Evolutionary conservation across 2,329 filamentous ascomycete species (phyloP).

Genomic region (Ploettnerulaceae sp.): DNA sequence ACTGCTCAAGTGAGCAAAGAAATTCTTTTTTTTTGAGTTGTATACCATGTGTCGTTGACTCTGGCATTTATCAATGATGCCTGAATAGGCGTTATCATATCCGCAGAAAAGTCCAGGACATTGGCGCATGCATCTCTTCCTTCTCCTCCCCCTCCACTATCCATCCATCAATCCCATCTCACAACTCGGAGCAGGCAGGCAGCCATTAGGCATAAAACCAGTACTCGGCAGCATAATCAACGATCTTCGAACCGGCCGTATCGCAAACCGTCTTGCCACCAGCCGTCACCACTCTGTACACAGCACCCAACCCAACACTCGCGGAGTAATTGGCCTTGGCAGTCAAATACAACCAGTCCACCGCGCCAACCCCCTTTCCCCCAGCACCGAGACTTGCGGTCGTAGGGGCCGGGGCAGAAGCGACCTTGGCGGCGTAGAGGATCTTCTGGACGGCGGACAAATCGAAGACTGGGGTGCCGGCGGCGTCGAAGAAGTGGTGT

Average conservation of each 20-base stretch:
- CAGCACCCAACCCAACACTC: slow-evolving; percentile 22
- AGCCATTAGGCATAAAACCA: slow-evolving; percentile 15
- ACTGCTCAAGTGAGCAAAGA: too few relatives aligned
- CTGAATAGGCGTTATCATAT: too few relatives aligned
- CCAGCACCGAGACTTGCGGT: slow-evolving; percentile 23
- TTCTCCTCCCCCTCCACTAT: neutral
- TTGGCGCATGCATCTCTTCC: slow-evolving; percentile 5
- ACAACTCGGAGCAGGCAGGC: neutral
- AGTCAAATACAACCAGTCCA: slow-evolving; percentile 30
- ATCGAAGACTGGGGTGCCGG: slow-evolving; percentile 29
- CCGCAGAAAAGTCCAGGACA: too few relatives aligned
- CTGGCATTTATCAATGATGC: too few relatives aligned
- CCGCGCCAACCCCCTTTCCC: slow-evolving; percentile 24
- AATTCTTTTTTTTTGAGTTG: too few relatives aligned
- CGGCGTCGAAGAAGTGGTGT: slow-evolving; percentile 31
- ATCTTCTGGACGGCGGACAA: slow-evolving; percentile 21
- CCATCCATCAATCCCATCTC: too few relatives aligned
- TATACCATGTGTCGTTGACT: too few relatives aligned
- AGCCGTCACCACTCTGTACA: slow-evolving; percentile 32
- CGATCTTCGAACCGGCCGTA: slow-evolving; percentile 11
- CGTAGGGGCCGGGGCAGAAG: slow-evolving; percentile 23
- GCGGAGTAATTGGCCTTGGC: slow-evolving; percentile 22
- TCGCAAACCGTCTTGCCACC: slow-evolving; percentile 27
- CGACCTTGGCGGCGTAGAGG: slow-evolving; percentile 24
- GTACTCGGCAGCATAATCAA: slow-evolving; percentile 30